Evolutionary conservation across 352 stramenopile genomes (phyloP).

Genomic region (Phytophthora ohioensis): DNA sequence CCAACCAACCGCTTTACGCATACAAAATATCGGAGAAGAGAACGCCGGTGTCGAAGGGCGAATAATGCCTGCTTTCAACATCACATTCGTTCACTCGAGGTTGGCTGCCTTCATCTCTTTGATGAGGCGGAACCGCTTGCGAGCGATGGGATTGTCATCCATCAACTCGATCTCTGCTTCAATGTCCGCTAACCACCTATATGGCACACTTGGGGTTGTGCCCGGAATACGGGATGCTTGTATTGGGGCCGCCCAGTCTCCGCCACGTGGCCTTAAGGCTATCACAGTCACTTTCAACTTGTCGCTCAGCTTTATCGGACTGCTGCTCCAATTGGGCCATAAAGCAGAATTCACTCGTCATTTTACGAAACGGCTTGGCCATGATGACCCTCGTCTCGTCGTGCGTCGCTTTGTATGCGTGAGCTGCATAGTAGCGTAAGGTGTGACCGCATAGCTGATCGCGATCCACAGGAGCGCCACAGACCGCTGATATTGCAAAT

Average conservation of each 20-base stretch:
- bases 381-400: not conserved
- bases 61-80: not conserved
- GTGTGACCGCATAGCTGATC: not conserved
- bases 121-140: not conserved
- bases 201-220: not conserved
- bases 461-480: not conserved
- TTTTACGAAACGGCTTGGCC: not conserved
- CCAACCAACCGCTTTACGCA: not conserved
- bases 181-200: not conserved
- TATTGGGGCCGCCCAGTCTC: not conserved
- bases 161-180: not conserved
- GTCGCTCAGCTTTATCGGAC: not conserved
- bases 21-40: not conserved
- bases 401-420: not conserved
- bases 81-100: not conserved
- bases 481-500: not conserved
- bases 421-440: not conserved
- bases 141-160: not conserved
- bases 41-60: not conserved
- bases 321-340: not conserved
- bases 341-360: not conserved
- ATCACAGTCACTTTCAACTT: not conserved
- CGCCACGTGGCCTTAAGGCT: not conserved
- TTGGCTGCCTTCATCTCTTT: not conserved
- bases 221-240: not conserved